Conservation (phyloP, 1,284 basidiomycete genomes). For the Leccinum griseonigrum region DNA sequence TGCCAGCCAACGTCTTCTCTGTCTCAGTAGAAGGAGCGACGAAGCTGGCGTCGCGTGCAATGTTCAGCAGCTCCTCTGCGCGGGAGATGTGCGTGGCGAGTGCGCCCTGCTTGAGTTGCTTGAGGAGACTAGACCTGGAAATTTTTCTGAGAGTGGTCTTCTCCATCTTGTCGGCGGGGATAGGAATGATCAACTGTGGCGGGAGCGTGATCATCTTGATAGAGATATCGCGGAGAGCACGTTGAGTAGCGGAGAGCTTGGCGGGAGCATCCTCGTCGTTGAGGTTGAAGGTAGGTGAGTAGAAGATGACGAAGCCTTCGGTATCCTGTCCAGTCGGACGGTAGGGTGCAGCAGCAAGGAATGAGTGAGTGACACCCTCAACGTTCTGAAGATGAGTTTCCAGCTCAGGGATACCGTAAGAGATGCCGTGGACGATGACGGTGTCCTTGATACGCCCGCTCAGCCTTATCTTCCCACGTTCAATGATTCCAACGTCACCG, state of each 20-base stretch:
- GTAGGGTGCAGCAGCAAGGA: conserved; percentile 38
- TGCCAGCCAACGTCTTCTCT: conserved; percentile 25
- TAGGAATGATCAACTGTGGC: conserved; percentile 29
- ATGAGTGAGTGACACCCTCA: conserved; percentile 37
- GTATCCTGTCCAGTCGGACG: conserved; percentile 33
- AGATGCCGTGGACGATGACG: conserved; percentile 47
- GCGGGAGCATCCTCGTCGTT: conserved; percentile 19
- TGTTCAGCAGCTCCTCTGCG: conserved; percentile 29
- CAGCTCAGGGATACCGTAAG: conserved; percentile 40
- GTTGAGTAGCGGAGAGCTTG: conserved; percentile 20
- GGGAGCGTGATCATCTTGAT: conserved; percentile 30
- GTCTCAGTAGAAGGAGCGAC: conserved; percentile 27
- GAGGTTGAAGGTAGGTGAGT: conserved; percentile 27
- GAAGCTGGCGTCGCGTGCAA: conserved; percentile 27
- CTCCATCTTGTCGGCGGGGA: conserved; percentile 31
- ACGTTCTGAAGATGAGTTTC: conserved; percentile 42
- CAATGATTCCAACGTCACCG: conserved; percentile 40
- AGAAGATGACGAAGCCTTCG: conserved; percentile 33
- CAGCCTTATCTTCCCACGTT: conserved; percentile 37
- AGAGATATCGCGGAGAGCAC: conserved; percentile 20
- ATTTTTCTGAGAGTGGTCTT: conserved; percentile 35
- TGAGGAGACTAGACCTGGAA: conserved; percentile 29
- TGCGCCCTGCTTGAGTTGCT: conserved; percentile 29
- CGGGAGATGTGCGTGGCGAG: conserved; percentile 28
- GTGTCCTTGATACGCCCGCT: conserved; percentile 45